Conservation (phyloP, 768 basidiomycete genomes). For the Boletus reticuloceps region DNA sequence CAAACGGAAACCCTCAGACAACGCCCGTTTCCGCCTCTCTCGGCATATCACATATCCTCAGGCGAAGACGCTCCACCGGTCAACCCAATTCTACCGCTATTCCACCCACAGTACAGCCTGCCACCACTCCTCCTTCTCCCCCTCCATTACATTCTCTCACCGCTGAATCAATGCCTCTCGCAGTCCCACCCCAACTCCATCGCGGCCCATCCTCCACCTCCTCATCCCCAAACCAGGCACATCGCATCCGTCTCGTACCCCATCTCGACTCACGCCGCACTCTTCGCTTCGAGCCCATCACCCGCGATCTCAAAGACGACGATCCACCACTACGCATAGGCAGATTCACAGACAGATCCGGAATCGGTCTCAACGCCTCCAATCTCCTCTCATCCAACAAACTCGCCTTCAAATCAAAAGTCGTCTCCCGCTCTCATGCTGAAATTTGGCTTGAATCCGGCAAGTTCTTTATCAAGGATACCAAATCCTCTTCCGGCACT, state of each 20-base stretch:
- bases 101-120: conserved; percentile 2
- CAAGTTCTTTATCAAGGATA: conserved; percentile 87
- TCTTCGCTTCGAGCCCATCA: conserved; percentile 89
- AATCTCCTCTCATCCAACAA: conserved; percentile 75
- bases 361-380: conserved; percentile 59
- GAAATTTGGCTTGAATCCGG: conserved; percentile 83
- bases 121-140: conserved; percentile 10
- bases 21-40: conserved; percentile 30
- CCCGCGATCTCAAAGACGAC: conserved; percentile 73
- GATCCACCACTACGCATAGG: conserved; percentile 82
- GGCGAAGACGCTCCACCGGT: conserved; percentile 64
- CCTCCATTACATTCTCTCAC: conserved; percentile 8
- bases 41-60: conserved; percentile 61
- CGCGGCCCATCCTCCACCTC: conserved; percentile 19
- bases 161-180: conserved; percentile 14
- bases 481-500: conserved; percentile 86
- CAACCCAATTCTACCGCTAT: conserved; percentile 34
- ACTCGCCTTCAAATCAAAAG: conserved; percentile 93
- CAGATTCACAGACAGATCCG: conserved; percentile 87
- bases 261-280: conserved; percentile 89
- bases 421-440: conserved; percentile 91
- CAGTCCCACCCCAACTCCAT: conserved; percentile 20
- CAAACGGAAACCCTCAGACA: conserved; percentile 25
- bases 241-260: conserved; percentile 91
- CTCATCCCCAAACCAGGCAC: conserved; percentile 32